Evolutionary conservation across 345 rosid genomes (phyloP), one percentile per base, ranked within the genome.

Genomic region (Firmiana major): DNA sequence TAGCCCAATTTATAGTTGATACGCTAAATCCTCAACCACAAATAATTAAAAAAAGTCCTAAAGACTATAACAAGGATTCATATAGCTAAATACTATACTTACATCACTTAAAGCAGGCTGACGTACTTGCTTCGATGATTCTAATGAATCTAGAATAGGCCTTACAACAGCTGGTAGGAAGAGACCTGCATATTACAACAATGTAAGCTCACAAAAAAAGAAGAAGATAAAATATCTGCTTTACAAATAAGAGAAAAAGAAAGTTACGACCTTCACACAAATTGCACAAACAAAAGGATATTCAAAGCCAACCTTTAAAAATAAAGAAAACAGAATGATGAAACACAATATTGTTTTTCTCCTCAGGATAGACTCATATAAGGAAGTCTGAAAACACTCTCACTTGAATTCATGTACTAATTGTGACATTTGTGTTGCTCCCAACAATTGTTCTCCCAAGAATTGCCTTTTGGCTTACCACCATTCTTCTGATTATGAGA

Each of bases 131-230:
- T 97, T 92, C 63, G 95, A 85, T 26, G 97, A 82, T 83, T 92
- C 98, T 19, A 91, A 82, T 15, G 99, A 97, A 81, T 97, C 98
- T 34, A 97, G 84, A 21, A 97, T 89, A 78, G 99, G 99, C 84
- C 97, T 90, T 70, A 94, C 98, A 67, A 91, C 93, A 71, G 99
- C 98, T 24, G 98, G 99, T 78, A 94, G 90, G 84, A 94, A 89
- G 42, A 97, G 92, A 75, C 98, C 99, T 91, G 88, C 43, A 76
- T 45, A 67, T 83, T 21, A 62, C 4, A 77, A 64, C 2, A 75
- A 15, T 34, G 63, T 36, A 34, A 63, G 51, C 60, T 65, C 63
- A 63, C 19, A 19, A 31, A 6, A 31, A 22, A 34, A 34, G 4
- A 34, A 46, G 24, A 68, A 57, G 71, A 48, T 57, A n/a, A 74